A percentile compares a stretch with the other conserved stretches of the same genome.
phyloP scores from a whole-genome alignment of 805 yeast genomes.

The Deakozyma indianensis region DNA sequence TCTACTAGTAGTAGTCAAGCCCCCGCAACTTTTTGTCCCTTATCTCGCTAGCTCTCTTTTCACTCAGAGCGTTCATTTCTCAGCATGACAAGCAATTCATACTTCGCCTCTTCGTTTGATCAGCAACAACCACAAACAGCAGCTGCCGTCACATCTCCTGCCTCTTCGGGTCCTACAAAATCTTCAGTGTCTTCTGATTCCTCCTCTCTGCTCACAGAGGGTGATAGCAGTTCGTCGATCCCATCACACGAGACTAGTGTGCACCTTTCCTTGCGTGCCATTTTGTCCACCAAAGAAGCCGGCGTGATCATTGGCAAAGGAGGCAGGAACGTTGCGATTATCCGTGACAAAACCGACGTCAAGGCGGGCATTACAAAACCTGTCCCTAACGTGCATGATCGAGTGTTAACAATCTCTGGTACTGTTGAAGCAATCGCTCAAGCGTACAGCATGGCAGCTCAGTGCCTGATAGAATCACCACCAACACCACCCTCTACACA shows the following conservation, averaged over 20 bases:
- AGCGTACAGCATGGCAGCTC: slow-evolving; percentile 58
- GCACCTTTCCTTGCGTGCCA: slow-evolving; percentile 27
- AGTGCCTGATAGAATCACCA: slow-evolving; percentile 42
- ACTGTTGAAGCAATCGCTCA: slow-evolving; percentile 50
- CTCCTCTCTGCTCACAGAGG: too few relatives aligned
- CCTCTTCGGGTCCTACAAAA: too few relatives aligned
- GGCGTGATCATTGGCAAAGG: slow-evolving; percentile 82
- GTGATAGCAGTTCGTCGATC: too few relatives aligned
- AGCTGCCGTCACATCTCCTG: too few relatives aligned
- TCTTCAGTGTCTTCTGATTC: too few relatives aligned
- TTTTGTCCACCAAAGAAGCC: slow-evolving; percentile 75
- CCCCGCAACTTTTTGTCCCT: too few relatives aligned
- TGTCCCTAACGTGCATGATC: slow-evolving; percentile 65
- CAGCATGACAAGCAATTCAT: too few relatives aligned
- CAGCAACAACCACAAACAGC: too few relatives aligned
- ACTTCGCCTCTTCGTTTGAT: too few relatives aligned
- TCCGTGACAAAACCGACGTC: slow-evolving; percentile 61
- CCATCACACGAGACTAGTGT: background rate
- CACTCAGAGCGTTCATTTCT: too few relatives aligned
- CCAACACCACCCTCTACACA: slow-evolving; percentile 35
- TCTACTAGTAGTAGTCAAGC: too few relatives aligned
- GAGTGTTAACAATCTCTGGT: slow-evolving; percentile 71
- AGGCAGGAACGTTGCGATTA: slow-evolving; percentile 62
- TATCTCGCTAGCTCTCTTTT: too few relatives aligned
- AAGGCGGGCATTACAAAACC: slow-evolving; percentile 80